phyloP scores from a whole-genome alignment of 805 yeast species.

The Tetrapisispora fleetii region DNA sequence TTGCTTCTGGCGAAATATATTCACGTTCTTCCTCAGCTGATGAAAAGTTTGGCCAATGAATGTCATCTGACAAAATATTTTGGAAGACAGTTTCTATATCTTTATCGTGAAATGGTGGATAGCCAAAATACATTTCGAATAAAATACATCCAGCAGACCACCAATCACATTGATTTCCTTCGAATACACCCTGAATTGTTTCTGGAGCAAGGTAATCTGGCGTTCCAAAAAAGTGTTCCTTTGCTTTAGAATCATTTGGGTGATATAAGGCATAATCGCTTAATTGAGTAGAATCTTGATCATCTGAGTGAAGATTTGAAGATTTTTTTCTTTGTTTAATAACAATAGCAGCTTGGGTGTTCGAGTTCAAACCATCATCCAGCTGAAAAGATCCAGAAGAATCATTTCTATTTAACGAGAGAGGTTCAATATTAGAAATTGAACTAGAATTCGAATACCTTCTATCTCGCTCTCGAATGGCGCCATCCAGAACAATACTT shows the following conservation, averaged over 20 bases:
- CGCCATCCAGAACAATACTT: conserved; percentile 2
- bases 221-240: conserved; percentile 76
- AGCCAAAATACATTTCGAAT: conserved; percentile 86
- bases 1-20: conserved; percentile 55
- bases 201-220: conserved; percentile 98
- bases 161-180: conserved; percentile 66
- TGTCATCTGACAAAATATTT: conserved; percentile 61
- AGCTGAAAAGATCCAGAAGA: conserved; percentile 24
- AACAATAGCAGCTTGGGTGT: conserved; percentile 7
- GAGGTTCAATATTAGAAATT: conserved; percentile 14
- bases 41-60: conserved; percentile 74
- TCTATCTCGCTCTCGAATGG: conserved; percentile 8
- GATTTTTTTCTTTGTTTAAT: conserved; percentile 13
- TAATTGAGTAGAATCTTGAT: conserved; percentile 8
- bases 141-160: conserved; percentile 97
- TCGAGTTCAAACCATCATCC: neutral
- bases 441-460: conserved; percentile 13
- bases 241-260: conserved; percentile 48
- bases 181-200: conserved; percentile 75
- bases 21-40: conserved; percentile 41
- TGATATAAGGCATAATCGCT: conserved; percentile 59
- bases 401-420: conserved; percentile 21
- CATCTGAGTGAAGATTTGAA: conserved; percentile 29
- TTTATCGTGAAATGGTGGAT: conserved; percentile 85
- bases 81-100: conserved; percentile 75